Conservation (phyloP, 805 yeast genomes). For the Kodamaea sagamina region DNA sequence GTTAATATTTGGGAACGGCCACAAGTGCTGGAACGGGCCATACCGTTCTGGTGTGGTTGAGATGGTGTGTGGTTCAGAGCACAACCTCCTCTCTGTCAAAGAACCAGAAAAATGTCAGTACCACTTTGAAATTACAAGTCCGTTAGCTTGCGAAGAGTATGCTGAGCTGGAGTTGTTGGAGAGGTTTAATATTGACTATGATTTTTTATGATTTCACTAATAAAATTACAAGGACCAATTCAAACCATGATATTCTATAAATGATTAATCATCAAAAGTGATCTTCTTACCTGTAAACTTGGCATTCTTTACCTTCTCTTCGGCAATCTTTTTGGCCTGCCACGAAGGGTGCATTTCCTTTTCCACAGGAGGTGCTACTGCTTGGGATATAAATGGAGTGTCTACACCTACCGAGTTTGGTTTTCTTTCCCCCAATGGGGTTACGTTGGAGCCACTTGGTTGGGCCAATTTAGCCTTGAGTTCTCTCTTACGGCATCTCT, state of each 20-base stretch:
- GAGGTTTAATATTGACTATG: conserved; percentile 19
- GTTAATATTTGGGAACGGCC: conserved; percentile 59
- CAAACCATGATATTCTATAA: too few relatives aligned
- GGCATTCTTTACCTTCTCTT: conserved; percentile 62
- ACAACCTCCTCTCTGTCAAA: conserved; percentile 61
- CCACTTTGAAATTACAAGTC: conserved; percentile 48
- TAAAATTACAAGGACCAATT: too few relatives aligned
- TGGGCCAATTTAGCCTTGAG: conserved; percentile 44
- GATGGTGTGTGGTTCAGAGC: conserved; percentile 64
- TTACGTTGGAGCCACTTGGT: conserved; percentile 43
- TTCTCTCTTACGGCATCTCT: conserved; percentile 67
- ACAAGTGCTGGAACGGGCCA: conserved; percentile 95
- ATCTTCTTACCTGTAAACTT: conserved; percentile 85
- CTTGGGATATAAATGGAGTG: conserved; percentile 16
- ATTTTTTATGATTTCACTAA: too few relatives aligned
- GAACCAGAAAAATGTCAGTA: conserved; percentile 93
- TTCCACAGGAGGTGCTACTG: conserved; percentile 16
- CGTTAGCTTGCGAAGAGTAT: conserved; percentile 45
- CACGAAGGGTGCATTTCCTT: conserved; percentile 87
- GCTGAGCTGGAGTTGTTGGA: conserved; percentile 29
- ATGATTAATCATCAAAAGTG: conserved; percentile 51
- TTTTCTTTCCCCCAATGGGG: conserved; percentile 41
- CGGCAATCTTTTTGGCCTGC: conserved; percentile 82
- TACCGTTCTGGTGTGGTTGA: conserved; percentile 65
- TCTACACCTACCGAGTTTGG: not conserved